Evolutionary conservation across 805 yeast genomes (phyloP), one percentile per base, ranked within the genome.

Genomic region (Wickerhamomyces ciferrii): DNA sequence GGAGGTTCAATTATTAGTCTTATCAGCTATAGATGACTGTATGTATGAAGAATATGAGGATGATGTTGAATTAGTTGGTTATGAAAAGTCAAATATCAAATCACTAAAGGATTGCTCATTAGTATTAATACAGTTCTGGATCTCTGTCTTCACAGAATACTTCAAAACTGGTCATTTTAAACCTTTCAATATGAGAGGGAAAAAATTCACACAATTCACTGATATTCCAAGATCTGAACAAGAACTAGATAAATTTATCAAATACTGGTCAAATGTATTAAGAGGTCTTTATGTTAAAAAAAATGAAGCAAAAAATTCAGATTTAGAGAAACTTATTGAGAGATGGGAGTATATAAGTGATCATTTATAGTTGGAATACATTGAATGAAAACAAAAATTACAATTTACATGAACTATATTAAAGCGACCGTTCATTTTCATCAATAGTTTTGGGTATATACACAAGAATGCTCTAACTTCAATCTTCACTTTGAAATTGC

Each of bases 91-190:
- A 15, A 32, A 55, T 2, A 51, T 77, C 2, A 37, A 35, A 0
- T 61, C 66, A 9, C 53, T 84, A n/a, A 43, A 38, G 2, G 79
- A 74, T 46, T 72, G 79, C 20, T 61, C 75, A 2, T 53, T 61
- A 1, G 61, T 67, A 5, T 58, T 86, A 14, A 62, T 65, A 8
- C 59, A 75, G 52, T 78, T 69, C 54, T 74, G 81, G 75, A 57
- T 78, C 1, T 72, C 89, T 1, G 84, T 79, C 1, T 86, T 86
- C 56, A 60, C 74, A 4, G 76, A 68, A 2, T 76, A 72, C 47
- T 76, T 83, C 47, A 44, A 50, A 10, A 41, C 43, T 5, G 38
- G 50, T 3, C 27, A 55, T 29, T 38, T 53, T 51, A 48, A 47
- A 43, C 51, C 65, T 41, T 47, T 53, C 49, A 32, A 47, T 43